These are phyloP conservation scores for Begonia peltatifolia DNA, from an alignment of 306 rosid genomes.

Conservation along the genomic window DNA sequence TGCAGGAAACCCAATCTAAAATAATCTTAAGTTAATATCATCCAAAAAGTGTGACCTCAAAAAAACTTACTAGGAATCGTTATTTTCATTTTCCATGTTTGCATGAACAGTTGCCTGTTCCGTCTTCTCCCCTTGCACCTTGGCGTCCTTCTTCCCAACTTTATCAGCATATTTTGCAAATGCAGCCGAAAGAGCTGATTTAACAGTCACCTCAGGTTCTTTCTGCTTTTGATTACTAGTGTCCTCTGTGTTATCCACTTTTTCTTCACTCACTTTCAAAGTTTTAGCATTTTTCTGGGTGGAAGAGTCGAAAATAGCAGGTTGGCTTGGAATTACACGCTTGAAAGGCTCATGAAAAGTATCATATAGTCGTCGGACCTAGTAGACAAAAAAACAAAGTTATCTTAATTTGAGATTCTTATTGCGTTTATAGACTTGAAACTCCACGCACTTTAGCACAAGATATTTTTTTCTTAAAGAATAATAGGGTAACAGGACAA, in stretches of 20 bases:
- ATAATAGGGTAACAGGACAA: too few species aligned
- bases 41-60: background rate
- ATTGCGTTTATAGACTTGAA: too few species aligned
- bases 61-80: constrained; percentile 2
- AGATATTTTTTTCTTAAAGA: too few species aligned
- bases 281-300: constrained; percentile 28
- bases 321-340: constrained; percentile 46
- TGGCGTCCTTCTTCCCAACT: constrained; percentile 27
- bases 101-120: constrained; percentile 22
- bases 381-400: constrained; percentile 6
- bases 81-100: constrained; percentile 13
- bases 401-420: too few species aligned
- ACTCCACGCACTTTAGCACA: too few species aligned
- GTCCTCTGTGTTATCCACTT: constrained; percentile 21
- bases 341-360: constrained; percentile 93
- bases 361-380: constrained; percentile 85
- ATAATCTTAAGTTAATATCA: too few species aligned
- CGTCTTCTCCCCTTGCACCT: constrained; percentile 26
- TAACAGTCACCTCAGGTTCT: constrained; percentile 48
- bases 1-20: too few species aligned
- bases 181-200: constrained; percentile 76
- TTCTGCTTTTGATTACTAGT: constrained; percentile 29
- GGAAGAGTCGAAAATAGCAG: constrained; percentile 29
- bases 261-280: constrained; percentile 23
- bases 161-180: constrained; percentile 56